Evolutionary conservation across 192 early-diverging fungal genomes (phyloP), one percentile per base, ranked within the genome.

Genomic region (Entomortierella chlamydospora): DNA sequence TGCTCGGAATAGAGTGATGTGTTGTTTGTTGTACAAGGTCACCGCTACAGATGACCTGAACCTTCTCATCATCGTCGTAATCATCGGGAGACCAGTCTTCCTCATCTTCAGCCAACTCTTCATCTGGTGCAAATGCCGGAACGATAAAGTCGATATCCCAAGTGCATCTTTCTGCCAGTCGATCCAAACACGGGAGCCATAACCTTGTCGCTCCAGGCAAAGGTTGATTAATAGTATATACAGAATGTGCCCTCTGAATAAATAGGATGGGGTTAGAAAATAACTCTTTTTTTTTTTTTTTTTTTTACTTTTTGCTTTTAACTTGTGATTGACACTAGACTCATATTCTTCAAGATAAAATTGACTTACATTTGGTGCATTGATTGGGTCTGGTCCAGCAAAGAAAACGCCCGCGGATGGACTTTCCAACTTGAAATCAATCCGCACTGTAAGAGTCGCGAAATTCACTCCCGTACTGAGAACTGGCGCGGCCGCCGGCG

Each of bases 131-230:
- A 83, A 77, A 61, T 28, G 87, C 81, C 18, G 92, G 89, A 18
- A 94, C 89, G 7, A 89, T 88, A 56, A 90, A 91, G 34, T 90
- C 87, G 70, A 96, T 82, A 63, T 95, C 93, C 95, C 95, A 96
- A 12, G 93, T 94, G 26, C 86, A 89, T 58, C 90, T 67, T 30
- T 90, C 90, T 30, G 86, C 80, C 26, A 91, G 56, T 22, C 78
- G 69, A 68, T 96, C 94, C 42, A 94, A 64, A 57, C 94, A 96
- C 17, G 95, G 95, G 41, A 96, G 73, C 94, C 94, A 95, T 37
- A 84, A 57, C 8, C 95, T 87, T 9, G 93, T 87, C 22, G 82
- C 82, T 11, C 94, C 91, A 29, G 91, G 90, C 13, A 90, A 57
- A 28, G 90, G 83, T 30, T 86, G 86, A 56, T 92, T 89, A 56